Evolutionary conservation across 2,329 filamentous ascomycete species (phyloP).

Genomic region (Ascochyta viciae-villosae): DNA sequence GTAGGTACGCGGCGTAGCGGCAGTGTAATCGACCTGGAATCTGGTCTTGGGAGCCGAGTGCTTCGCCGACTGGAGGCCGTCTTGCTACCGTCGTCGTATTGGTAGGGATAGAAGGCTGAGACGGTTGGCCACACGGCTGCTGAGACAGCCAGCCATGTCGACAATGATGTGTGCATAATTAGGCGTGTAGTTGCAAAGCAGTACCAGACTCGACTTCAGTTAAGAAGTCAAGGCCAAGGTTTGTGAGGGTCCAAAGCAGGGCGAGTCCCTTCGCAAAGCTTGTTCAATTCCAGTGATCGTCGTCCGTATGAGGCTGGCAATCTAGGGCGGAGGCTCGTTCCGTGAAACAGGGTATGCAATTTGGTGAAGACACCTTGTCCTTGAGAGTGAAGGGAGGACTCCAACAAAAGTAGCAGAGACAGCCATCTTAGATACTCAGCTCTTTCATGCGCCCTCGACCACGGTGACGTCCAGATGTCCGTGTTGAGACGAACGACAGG

Average conservation of each 20-base stretch:
- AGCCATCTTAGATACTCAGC: constrained; percentile 4
- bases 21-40: constrained; percentile 28
- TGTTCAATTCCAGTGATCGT: constrained; percentile 2
- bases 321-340: constrained; percentile 9
- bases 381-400: not conserved
- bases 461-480: constrained; percentile 12
- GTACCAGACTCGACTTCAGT: constrained; percentile 2
- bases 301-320: constrained; percentile 4
- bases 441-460: constrained; percentile 6
- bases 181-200: not conserved
- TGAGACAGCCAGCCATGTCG: constrained; percentile 32
- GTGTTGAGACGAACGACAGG: constrained; percentile 18
- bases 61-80: constrained; percentile 17
- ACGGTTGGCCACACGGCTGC: constrained; percentile 35
- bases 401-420: not conserved
- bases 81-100: constrained; percentile 21
- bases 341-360: not conserved
- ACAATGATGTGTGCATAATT: constrained; percentile 36
- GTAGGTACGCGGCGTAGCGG: constrained; percentile 41
- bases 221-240: constrained; percentile 11
- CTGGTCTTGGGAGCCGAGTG: constrained; percentile 1
- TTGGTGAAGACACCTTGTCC: not conserved
- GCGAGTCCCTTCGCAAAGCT: not conserved
- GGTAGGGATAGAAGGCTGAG: constrained; percentile 48
- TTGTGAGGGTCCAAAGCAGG: not conserved